Evolutionary conservation across 768 basidiomycete genomes (phyloP).

Genomic region (Strobilomyces echinocephalus): DNA sequence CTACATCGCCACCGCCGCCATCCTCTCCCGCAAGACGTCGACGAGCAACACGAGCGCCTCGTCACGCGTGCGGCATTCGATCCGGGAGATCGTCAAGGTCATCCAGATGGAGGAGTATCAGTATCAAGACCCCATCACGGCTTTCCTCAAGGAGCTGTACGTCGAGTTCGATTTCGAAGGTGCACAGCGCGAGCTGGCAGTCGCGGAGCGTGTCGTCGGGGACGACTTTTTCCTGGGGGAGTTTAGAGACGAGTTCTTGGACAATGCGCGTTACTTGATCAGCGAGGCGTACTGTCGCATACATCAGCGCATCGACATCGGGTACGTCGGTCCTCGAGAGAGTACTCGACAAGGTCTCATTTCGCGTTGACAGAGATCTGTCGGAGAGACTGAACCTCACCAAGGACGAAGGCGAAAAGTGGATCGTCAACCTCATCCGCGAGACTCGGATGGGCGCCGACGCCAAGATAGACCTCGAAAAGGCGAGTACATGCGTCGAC

Average conservation of each 20-base stretch:
- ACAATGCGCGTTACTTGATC: conserved; percentile 93
- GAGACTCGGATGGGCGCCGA: conserved; percentile 96
- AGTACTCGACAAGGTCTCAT: not conserved
- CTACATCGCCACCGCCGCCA: conserved; percentile 89
- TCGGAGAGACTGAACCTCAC: conserved; percentile 91
- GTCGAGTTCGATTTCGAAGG: conserved; percentile 95
- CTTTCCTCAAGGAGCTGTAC: conserved; percentile 91
- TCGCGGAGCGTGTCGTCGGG: conserved; percentile 76
- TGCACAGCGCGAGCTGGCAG: conserved; percentile 75
- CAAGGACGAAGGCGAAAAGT: conserved; percentile 95
- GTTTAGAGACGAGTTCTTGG: conserved; percentile 90
- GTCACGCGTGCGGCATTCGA: conserved; percentile 78
- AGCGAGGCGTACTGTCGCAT: conserved; percentile 98
- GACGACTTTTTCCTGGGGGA: conserved; percentile 94
- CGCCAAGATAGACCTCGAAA: conserved; percentile 96
- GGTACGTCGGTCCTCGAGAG: conserved; percentile 39
- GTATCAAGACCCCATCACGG: conserved; percentile 89
- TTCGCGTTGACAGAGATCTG: conserved; percentile 56
- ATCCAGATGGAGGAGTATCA: conserved; percentile 96
- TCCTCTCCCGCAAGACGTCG: conserved; percentile 80
- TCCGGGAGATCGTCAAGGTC: conserved; percentile 88
- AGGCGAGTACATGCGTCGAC: conserved; percentile 42
- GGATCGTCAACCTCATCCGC: conserved; percentile 98
- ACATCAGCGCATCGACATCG: conserved; percentile 88
- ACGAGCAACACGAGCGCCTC: conserved; percentile 46